These are phyloP conservation scores for Mrakia gelida DNA, from an alignment of 768 basidiomycete genomes.

Conservation along the genomic window DNA sequence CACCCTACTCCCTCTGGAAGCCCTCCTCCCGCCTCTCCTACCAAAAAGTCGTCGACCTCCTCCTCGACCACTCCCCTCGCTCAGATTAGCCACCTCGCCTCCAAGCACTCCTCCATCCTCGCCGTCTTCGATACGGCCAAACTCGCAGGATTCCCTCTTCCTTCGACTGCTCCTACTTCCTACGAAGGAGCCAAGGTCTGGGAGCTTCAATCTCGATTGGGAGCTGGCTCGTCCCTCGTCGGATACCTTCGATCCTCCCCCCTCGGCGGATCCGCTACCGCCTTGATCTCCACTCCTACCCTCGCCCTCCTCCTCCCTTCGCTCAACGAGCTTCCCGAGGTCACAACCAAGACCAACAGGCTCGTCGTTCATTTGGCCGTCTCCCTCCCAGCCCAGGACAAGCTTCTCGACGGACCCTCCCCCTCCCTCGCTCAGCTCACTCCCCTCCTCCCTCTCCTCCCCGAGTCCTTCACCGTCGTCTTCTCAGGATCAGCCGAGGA, in stretches of 20 bases:
- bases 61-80: conserved; percentile 19
- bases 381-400: conserved; percentile 41
- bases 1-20: conserved; percentile 45
- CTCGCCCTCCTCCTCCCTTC: conserved; percentile 77
- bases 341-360: conserved; percentile 56
- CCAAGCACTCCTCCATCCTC: conserved; percentile 20
- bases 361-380: conserved; percentile 80
- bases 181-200: conserved; percentile 48
- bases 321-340: conserved; percentile 64
- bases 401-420: conserved; percentile 24
- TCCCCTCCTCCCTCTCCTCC: conserved; percentile 58
- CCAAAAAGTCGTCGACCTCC: background rate
- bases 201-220: conserved; percentile 72
- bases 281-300: conserved; percentile 70
- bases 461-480: conserved; percentile 62
- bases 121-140: conserved; percentile 32
- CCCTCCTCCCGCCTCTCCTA: conserved; percentile 59
- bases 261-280: conserved; percentile 34
- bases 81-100: conserved; percentile 19
- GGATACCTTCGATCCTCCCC: conserved; percentile 47
- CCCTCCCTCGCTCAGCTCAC: conserved; percentile 58
- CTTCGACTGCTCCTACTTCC: background rate
- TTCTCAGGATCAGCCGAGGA: conserved; percentile 82
- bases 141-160: conserved; percentile 32
- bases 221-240: conserved; percentile 73